Base-by-base conservation (phyloP, 441 rosid species). In the Eutrema salsugineum region DNA sequence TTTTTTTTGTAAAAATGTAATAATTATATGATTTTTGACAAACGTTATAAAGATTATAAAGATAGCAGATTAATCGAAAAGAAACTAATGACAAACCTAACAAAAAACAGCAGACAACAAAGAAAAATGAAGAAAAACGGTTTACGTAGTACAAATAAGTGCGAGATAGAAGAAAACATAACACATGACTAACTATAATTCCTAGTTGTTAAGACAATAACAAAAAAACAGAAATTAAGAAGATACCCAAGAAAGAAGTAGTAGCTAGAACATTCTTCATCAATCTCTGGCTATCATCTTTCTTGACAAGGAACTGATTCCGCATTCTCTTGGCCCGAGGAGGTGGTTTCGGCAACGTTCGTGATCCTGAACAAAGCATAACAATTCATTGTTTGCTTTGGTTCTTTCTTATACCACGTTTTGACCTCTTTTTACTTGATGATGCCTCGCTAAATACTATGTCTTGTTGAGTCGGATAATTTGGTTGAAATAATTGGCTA, bases 351-450 rank as follows among this genome's bases (percentile, higher is more conserved):
- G 11, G 8, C 11, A 2, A 43, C 60, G 63, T 64, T 76, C 24
- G 33, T 70, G 63, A 64, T 58, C 68, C 68, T 65, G 48, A 76
- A 76, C 47, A 64, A 70, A 42, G 71, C 57, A 36, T 70, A 56
- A 65, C 55, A 33, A 36, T 59, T 70, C 57, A 70, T 64, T 32
- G 50, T 57, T 35, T 43, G 63, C 10, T 35, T 65, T 58, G 71
- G 33, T 57, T 57, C 76, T 48, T 63, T 57, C 16, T 32, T 47
- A 47, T 32, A 69, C 59, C 79, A 69, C 70, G 62, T 38, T 68
- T 62, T 39, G 53, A 54, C 46, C 51, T 63, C 46, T 55, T 22
- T 24, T 54, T 62, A 69, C 79, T 63, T 24, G 56, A 22, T 38
- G 75, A 49, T 70, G 71, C 62, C 24, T 76, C 76, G 15, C 28